Percentiles rank a stretch among this genome's conserved stretches.
Evolutionary conservation across 1,284 basidiomycete species (phyloP).

Genomic region (Ceratobasidium sp.): DNA sequence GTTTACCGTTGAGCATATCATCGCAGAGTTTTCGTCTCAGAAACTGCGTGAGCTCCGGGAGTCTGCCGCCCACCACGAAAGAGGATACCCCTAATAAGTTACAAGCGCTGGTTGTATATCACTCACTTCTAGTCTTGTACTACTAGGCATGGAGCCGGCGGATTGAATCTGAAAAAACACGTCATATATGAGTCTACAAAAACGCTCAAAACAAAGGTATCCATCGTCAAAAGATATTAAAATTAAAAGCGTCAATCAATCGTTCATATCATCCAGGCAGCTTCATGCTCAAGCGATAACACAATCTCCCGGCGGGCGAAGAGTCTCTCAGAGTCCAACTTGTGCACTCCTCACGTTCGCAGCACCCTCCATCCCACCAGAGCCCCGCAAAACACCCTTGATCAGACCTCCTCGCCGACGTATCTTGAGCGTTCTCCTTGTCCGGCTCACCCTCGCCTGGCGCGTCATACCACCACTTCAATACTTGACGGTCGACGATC

Average conservation of each 20-base stretch:
- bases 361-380: slow-evolving; percentile 28
- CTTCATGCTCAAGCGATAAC: slow-evolving; percentile 16
- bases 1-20: too few relatives aligned
- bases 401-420: slow-evolving; percentile 73
- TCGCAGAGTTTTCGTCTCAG: too few relatives aligned
- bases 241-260: background rate
- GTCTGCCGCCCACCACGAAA: too few relatives aligned
- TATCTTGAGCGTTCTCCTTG: slow-evolving; percentile 73
- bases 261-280: slow-evolving; percentile 17
- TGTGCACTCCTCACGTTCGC: slow-evolving; percentile 3
- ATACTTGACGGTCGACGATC: slow-evolving; percentile 73
- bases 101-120: too few relatives aligned
- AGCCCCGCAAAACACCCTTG: slow-evolving; percentile 53
- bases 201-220: slow-evolving; percentile 15
- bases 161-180: too few relatives aligned
- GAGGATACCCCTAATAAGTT: too few relatives aligned
- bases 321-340: slow-evolving; percentile 22
- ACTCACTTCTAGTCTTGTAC: too few relatives aligned
- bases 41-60: too few relatives aligned
- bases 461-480: slow-evolving; percentile 88
- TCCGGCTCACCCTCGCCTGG: slow-evolving; percentile 63
- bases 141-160: background rate
- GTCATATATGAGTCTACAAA: slow-evolving; percentile 16
- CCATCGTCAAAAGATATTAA: background rate
- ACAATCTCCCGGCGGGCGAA: slow-evolving; percentile 35